Base-by-base conservation (phyloP, 306 rosid species). In the Lupinus albus region DNA sequence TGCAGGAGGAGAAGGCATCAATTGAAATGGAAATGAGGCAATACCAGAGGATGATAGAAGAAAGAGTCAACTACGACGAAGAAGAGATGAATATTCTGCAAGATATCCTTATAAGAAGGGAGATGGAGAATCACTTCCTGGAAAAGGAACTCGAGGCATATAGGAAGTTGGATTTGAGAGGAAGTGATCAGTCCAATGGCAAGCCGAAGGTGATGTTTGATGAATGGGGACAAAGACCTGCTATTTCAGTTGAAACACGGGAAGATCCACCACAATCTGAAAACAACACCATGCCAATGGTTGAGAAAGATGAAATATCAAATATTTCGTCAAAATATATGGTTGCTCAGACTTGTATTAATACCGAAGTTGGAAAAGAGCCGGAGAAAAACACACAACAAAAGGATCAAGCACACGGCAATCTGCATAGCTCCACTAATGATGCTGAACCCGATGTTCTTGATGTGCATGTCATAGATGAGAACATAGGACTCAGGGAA, bases 101-200 rank as follows among this genome's bases (percentile, higher is more conserved):
- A 85, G 97, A 90, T 73, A 84, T 91, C 61, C 97, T 94, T 64
- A 72, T 94, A 57, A 79, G 82, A 75, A 88, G 81, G 82, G 99
- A 94, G 66, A 87, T 9, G 72, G 99, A 94, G 80, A 84, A 78
- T 76, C 88, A 83, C 56, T 78, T 83, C 52, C 70, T 94, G 64
- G 92, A 84, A 82, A 85, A 82, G 84, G 89, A 86, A 75, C 82
- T 90, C 25, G 91, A 94, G 73, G 79, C 78, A 11, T 94, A 82
- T 67, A 80, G 89, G 72, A 78, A 72, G 68, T 83, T 79, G 86
- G 68, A 62, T 69, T 12, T 50, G 42, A 16, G 48, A 50, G 88
- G 76, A 72, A 70, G 47, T 25, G 87, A 64, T 25, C 80, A 41
- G 64, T 77, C 79, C 39, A 65, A 74, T 45, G 78, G 49, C 14